Percentiles rank a stretch among this genome's conserved stretches.
These are phyloP conservation scores for Euphorbia tirucalli DNA, from an alignment of 345 rosid species.

Conservation along the genomic window DNA sequence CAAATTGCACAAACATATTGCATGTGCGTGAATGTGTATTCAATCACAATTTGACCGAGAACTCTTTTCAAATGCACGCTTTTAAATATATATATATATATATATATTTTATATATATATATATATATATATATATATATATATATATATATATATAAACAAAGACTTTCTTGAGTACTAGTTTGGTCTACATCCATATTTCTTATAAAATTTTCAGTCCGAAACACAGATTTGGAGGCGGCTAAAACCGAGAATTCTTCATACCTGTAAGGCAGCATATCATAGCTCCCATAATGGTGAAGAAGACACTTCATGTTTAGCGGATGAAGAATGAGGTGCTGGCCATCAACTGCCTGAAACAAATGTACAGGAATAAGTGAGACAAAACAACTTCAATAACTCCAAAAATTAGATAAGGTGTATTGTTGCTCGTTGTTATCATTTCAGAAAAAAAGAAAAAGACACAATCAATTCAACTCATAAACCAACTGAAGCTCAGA, in stretches of 20 bases:
- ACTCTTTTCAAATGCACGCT: neutral
- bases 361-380: constrained; percentile 24
- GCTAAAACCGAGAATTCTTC: neutral
- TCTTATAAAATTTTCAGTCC: neutral
- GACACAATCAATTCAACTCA: constrained; percentile 8
- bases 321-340: constrained; percentile 80
- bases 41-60: neutral
- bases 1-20: neutral
- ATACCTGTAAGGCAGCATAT: constrained; percentile 66
- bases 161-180: neutral
- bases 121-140: too few species aligned
- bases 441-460: neutral
- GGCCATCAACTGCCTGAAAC: constrained; percentile 88
- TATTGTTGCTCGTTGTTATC: neutral
- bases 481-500: neutral
- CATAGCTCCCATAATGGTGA: constrained; percentile 83
- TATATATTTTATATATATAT: too few species aligned
- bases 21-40: neutral
- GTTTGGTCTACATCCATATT: neutral
- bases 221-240: neutral
- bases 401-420: neutral
- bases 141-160: too few species aligned
- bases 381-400: constrained; percentile 2
- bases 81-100: neutral
- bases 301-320: constrained; percentile 84